Conservation (phyloP, 2,329 filamentous ascomycete species). For the Anthostomella pinea region DNA sequence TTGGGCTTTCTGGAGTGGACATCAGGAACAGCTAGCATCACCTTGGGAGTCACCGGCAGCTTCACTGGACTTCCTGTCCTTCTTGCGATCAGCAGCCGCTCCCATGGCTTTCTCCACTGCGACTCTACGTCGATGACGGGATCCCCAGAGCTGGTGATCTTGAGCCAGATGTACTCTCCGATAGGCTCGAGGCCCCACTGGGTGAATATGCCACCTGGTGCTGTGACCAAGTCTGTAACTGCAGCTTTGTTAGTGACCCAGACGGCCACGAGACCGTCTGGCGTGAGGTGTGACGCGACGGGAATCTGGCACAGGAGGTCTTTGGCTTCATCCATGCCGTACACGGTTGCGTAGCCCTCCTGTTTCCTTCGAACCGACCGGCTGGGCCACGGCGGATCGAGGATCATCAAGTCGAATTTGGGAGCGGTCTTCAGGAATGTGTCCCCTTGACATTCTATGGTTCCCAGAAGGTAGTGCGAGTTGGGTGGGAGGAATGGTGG, state of each 20-base stretch:
- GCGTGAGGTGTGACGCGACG: conserved; percentile 51
- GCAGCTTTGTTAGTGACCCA: conserved; percentile 76
- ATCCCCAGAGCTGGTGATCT: conserved; percentile 63
- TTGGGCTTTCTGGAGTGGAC: conserved; percentile 78
- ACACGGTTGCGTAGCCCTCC: conserved; percentile 46
- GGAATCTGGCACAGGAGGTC: conserved; percentile 53
- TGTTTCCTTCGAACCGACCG: conserved; percentile 64
- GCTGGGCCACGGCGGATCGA: conserved; percentile 83
- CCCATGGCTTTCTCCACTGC: conserved; percentile 72
- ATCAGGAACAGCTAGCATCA: conserved; percentile 70
- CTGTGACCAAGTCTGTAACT: conserved; percentile 52
- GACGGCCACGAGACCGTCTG: conserved; percentile 60
- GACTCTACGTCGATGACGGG: conserved; percentile 61
- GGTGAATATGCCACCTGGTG: conserved; percentile 61
- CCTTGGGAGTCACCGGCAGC: conserved; percentile 43
- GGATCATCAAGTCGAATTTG: conserved; percentile 63
- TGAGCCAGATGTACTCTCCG: conserved; percentile 78
- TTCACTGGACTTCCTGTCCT: conserved; percentile 33
- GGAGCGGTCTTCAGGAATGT: conserved; percentile 43
- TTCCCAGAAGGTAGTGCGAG: conserved; percentile 48
- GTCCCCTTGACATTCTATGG: conserved; percentile 39
- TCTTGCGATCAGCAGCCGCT: conserved; percentile 64
- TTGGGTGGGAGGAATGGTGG: conserved; percentile 38
- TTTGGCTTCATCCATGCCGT: conserved; percentile 44
- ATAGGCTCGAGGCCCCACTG: conserved; percentile 63